Conservation (phyloP, 495 filamentous ascomycete genomes). For the Rhypophila decipiens region DNA sequence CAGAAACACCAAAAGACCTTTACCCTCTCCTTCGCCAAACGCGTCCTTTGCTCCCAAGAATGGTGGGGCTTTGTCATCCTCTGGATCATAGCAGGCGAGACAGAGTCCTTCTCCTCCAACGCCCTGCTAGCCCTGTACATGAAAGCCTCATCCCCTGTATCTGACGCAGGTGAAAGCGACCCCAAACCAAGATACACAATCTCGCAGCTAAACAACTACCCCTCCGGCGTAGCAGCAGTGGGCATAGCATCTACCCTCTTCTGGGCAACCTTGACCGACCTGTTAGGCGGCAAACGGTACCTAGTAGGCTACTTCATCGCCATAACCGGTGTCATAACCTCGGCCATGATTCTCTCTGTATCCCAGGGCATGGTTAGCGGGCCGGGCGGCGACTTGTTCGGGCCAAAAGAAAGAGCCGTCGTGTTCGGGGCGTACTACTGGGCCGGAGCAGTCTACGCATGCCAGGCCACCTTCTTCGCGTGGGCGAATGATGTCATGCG, state of each 20-base stretch:
- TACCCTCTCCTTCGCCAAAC: constrained; percentile 1
- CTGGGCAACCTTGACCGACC: constrained; percentile 51
- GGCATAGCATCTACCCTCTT: constrained; percentile 50
- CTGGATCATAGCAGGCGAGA: constrained; percentile 46
- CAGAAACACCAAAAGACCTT: not conserved
- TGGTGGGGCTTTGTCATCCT: constrained; percentile 48
- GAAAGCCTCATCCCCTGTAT: constrained; percentile 21
- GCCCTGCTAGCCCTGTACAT: constrained; percentile 40
- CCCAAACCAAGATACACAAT: constrained; percentile 32
- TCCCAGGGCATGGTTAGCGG: constrained; percentile 28
- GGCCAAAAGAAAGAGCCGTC: constrained; percentile 10
- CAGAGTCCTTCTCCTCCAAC: constrained; percentile 48
- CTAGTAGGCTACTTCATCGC: constrained; percentile 51
- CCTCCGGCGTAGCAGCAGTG: constrained; percentile 43
- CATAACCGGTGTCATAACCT: constrained; percentile 40
- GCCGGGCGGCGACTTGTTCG: constrained; percentile 16
- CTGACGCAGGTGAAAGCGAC: too few relatives aligned
- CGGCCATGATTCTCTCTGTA: constrained; percentile 42
- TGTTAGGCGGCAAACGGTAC: constrained; percentile 41
- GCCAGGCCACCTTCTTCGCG: constrained; percentile 55
- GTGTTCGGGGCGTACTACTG: constrained; percentile 50
- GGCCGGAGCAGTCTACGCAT: constrained; percentile 51
- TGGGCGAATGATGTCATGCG: constrained; percentile 57
- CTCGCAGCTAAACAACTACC: constrained; percentile 44
- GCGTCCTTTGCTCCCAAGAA: constrained; percentile 38